Conservation (phyloP, 2,329 filamentous ascomycete genomes). For the Colletotrichum tropicicola region DNA sequence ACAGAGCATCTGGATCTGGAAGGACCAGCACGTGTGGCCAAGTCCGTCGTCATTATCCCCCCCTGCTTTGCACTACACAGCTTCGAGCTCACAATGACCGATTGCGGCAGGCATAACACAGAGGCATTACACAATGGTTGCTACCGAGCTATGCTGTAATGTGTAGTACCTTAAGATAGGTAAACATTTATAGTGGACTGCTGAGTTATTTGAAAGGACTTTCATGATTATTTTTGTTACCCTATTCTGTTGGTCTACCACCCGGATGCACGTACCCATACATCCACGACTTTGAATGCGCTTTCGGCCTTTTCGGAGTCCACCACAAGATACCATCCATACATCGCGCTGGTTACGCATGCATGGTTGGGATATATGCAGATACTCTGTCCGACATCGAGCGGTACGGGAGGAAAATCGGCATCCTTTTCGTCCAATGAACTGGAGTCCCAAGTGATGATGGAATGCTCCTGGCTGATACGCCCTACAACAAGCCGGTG, state of each 20-base stretch:
- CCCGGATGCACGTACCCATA: neutral
- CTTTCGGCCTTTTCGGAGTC: constrained; percentile 43
- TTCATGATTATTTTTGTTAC: no score
- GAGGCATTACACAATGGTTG: no score
- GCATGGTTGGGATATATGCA: constrained; percentile 70
- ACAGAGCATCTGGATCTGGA: no score
- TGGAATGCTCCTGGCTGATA: constrained; percentile 73
- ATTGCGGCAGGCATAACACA: no score
- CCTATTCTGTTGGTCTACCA: neutral
- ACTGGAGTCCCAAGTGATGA: constrained; percentile 59
- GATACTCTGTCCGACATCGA: constrained; percentile 51
- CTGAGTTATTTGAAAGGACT: no score
- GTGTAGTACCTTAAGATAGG: no score
- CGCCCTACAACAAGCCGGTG: constrained; percentile 62
- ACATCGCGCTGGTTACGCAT: constrained; percentile 68
- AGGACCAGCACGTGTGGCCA: no score
- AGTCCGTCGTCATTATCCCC: no score
- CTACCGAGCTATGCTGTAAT: no score
- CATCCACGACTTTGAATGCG: neutral
- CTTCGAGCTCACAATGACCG: no score
- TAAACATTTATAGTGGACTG: no score
- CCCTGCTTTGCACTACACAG: no score
- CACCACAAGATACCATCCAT: constrained; percentile 65
- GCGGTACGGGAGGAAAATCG: constrained; percentile 37
- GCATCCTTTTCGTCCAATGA: constrained; percentile 38